Base-by-base conservation (phyloP, 306 rosid species). In the Gleditsia sinensis region DNA sequence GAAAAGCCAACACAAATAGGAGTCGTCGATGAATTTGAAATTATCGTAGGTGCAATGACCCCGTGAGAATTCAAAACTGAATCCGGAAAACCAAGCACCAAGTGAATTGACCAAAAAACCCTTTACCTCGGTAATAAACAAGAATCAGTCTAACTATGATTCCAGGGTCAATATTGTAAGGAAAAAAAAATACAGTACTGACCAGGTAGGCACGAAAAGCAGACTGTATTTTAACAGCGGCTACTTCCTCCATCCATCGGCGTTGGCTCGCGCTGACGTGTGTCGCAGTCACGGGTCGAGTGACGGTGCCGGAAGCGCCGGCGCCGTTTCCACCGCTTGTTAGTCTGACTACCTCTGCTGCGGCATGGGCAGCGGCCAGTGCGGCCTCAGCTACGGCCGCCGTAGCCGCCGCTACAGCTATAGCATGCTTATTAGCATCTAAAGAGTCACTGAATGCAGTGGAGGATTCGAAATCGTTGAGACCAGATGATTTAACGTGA, bases 311-410 rank as follows among this genome's bases (percentile, higher is more conserved):
- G 0, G 40, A 3, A 16, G 71, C 24, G 9, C 42, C 65, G 2
- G 65, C 55, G 28, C 62, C 68, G 17, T 25, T 13, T 36, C 51
- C n/a, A 9, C 45, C 24, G 5, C 69, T 81, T 13, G 91, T 91
- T 6, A 91, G 88, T 20, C 95, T 72, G 11, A 94, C 97, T 0
- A 94, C 98, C 75, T 94, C 95, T 0, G 97, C 97, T 0, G 98
- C 98, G 0, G 98, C 98, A 23, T 91, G 98, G 1, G 98, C 97
- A 0, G 98, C 98, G 0, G 96, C 93, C 2, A 94, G 91, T 3
- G 97, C 97, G 0, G 97, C 98, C 84, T 94, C 96, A 0, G 98
- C 97, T 0, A 91, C 97, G 5, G 97, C 95, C 0, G 96, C 97
- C 2, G 96, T 94, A 3, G 97, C 97, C 1, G 96, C 93, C 0